Conservation (phyloP, 495 filamentous ascomycete genomes). For the Lasiosphaeriaceae sp. region DNA sequence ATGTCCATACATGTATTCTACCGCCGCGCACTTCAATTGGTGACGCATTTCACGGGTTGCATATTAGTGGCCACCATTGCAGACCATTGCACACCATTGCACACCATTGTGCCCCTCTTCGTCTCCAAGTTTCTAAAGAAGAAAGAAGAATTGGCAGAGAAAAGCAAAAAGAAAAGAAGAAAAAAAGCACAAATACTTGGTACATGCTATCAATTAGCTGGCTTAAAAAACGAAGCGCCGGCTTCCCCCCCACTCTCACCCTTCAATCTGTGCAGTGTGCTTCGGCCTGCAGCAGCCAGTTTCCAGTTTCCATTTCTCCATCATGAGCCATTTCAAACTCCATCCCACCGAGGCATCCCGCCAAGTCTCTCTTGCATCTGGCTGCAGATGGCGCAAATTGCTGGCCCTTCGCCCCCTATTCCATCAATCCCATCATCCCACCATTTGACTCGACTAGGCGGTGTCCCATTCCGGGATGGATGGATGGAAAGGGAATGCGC, state of each 20-base stretch:
- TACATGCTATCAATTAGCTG: too few species aligned
- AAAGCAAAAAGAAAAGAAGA: too few species aligned
- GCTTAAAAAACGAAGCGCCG: neutral
- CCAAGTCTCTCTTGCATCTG: constrained; percentile 9
- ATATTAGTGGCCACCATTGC: too few species aligned
- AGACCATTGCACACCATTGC: too few species aligned
- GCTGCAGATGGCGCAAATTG: constrained; percentile 23
- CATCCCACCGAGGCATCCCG: constrained; percentile 10
- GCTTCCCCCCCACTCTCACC: neutral
- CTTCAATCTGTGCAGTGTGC: neutral
- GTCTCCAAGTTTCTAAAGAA: too few species aligned
- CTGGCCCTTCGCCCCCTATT: constrained; percentile 2
- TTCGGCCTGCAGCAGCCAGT: neutral
- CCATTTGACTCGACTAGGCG: neutral
- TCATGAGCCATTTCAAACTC: constrained; percentile 7
- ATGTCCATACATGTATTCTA: too few species aligned
- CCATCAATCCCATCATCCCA: too few species aligned
- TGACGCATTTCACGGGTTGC: too few species aligned
- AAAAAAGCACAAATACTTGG: neutral
- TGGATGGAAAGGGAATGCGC: constrained; percentile 3
- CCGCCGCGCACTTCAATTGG: too few species aligned
- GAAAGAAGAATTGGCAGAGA: too few species aligned
- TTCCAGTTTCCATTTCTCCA: neutral
- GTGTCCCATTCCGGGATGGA: neutral
- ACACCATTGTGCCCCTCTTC: too few species aligned